Conservation (phyloP, 169 alveolate genomes). For the Hepatocystis sp. region DNA sequence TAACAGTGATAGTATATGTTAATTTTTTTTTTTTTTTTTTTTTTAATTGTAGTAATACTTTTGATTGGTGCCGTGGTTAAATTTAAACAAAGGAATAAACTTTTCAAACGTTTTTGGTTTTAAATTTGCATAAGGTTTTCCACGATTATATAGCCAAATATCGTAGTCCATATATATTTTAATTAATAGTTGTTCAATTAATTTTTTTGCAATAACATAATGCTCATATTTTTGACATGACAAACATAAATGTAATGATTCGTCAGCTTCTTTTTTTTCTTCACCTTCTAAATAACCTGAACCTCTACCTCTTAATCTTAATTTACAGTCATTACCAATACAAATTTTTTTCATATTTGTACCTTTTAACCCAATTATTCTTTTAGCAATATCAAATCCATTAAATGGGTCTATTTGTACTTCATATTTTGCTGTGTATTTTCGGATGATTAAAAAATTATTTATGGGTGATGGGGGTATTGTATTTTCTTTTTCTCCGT, state of each 20-base stretch:
- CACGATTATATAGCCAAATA: slow-evolving; percentile 68
- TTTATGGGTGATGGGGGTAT: too few relatives aligned
- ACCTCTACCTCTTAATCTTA: slow-evolving; percentile 95
- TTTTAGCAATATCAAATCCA: slow-evolving; percentile 94
- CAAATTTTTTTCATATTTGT: slow-evolving; percentile 95
- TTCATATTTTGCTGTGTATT: slow-evolving; percentile 94
- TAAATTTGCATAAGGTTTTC: slow-evolving; percentile 58
- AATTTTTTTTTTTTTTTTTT: too few relatives aligned
- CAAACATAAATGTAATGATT: slow-evolving; percentile 95
- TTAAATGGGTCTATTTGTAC: slow-evolving; percentile 93
- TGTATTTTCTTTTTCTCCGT: too few relatives aligned
- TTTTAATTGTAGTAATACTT: too few relatives aligned
- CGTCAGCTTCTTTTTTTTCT: slow-evolving; percentile 91
- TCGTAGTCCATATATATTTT: slow-evolving; percentile 93
- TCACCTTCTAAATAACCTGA: slow-evolving; percentile 97
- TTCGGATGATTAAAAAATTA: slow-evolving; percentile 75
- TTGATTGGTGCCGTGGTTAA: slow-evolving; percentile 9
- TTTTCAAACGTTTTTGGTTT: slow-evolving; percentile 70
- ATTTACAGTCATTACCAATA: slow-evolving; percentile 88
- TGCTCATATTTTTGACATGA: slow-evolving; percentile 92
- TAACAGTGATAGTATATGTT: too few relatives aligned
- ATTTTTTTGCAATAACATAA: slow-evolving; percentile 90
- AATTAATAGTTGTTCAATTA: slow-evolving; percentile 86
- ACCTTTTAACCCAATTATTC: slow-evolving; percentile 94
- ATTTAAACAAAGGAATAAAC: slow-evolving; percentile 56